A percentile compares a stretch with the other conserved stretches of the same genome.
Conservation (phyloP, 2,329 filamentous ascomycete genomes). For the Hypomyces rosellus region DNA sequence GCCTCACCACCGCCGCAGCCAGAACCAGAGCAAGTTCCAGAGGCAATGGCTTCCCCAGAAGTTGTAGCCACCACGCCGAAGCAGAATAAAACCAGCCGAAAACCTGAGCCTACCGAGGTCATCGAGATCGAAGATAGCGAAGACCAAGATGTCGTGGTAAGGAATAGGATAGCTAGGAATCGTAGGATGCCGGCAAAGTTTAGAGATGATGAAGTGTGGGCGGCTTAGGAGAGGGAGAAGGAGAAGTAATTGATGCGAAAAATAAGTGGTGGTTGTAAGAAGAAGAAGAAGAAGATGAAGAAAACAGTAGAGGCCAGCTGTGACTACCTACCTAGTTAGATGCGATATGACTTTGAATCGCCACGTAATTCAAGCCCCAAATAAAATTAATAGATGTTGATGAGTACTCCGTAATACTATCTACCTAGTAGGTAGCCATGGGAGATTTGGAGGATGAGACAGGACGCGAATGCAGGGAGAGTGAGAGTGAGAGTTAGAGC, state of each 20-base stretch:
- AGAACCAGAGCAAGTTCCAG: no score
- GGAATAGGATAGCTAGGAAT: constrained; percentile 21
- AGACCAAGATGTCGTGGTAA: constrained; percentile 26
- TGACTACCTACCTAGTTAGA: no score
- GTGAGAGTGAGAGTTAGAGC: no score
- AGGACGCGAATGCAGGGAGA: not conserved
- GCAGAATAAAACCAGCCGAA: not conserved
- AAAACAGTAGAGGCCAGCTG: no score
- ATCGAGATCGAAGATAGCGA: constrained; percentile 26
- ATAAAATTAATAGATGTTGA: no score
- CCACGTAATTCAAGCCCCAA: not conserved
- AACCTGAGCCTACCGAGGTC: constrained; percentile 7
- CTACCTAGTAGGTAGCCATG: no score
- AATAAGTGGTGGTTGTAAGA: no score
- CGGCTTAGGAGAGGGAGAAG: constrained; percentile 2
- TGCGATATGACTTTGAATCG: not conserved
- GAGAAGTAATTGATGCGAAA: not conserved
- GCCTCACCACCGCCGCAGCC: constrained; percentile 12
- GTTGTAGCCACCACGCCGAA: constrained; percentile 3
- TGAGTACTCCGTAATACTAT: not conserved
- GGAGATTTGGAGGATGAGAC: not conserved
- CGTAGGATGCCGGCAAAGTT: constrained; percentile 31
- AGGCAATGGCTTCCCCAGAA: not conserved
- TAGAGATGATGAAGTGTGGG: constrained; percentile 24
- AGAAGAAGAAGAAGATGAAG: no score